These are phyloP conservation scores for Yamadazyma pseudoaaseri DNA, from an alignment of 1,139 yeast species.

Conservation along the genomic window DNA sequence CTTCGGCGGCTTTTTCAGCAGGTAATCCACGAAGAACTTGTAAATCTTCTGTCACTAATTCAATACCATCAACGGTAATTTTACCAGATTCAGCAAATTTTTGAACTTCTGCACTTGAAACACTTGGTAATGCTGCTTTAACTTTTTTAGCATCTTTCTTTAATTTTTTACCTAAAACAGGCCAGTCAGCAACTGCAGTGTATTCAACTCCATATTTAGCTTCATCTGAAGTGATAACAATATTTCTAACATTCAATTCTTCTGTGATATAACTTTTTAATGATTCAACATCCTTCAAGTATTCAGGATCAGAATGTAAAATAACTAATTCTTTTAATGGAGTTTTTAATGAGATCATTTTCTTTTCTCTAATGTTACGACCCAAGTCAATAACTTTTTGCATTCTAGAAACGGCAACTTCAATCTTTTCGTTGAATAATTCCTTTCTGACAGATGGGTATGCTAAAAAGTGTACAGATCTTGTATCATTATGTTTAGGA, in stretches of 20 bases:
- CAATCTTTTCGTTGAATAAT: constrained; percentile 74
- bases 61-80: constrained; percentile 85
- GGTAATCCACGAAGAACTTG: constrained; percentile 89
- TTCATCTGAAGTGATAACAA: constrained; percentile 88
- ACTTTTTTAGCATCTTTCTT: constrained; percentile 93
- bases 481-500: constrained; percentile 50
- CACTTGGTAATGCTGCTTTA: constrained; percentile 84
- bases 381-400: constrained; percentile 96
- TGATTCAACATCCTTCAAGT: constrained; percentile 75
- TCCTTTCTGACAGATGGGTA: constrained; percentile 88
- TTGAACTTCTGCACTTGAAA: constrained; percentile 82
- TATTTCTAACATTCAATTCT: constrained; percentile 88
- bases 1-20: constrained; percentile 56
- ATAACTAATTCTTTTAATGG: constrained; percentile 89
- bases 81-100: constrained; percentile 70
- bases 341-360: constrained; percentile 87
- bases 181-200: constrained; percentile 98
- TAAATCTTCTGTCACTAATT: constrained; percentile 81
- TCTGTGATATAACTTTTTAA: constrained; percentile 79
- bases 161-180: constrained; percentile 93
- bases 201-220: constrained; percentile 88
- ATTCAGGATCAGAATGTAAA: constrained; percentile 72
- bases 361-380: constrained; percentile 95
- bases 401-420: constrained; percentile 89
- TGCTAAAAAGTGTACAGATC: constrained; percentile 89